phyloP scores from a whole-genome alignment of 495 filamentous ascomycete genomes.

The Zalerion maritima region DNA sequence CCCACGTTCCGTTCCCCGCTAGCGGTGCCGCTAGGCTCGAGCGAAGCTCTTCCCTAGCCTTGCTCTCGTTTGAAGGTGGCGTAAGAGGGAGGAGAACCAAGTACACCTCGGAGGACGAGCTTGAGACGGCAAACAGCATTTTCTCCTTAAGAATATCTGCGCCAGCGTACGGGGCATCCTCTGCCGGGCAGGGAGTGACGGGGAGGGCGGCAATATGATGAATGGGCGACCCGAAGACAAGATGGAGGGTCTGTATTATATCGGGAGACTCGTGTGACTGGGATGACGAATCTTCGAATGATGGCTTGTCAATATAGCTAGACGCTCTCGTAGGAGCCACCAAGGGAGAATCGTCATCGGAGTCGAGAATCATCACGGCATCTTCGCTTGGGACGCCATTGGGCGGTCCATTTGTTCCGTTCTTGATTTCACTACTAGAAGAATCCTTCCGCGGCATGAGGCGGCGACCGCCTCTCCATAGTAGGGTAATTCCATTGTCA shows the following conservation, averaged over 20 bases:
- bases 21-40: constrained; percentile 25
- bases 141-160: constrained; percentile 45
- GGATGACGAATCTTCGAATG: constrained; percentile 27
- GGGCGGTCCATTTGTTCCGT: constrained; percentile 18
- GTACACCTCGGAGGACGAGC: constrained; percentile 51
- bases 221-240: constrained; percentile 48
- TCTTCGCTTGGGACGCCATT: constrained; percentile 33
- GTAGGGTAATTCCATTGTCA: constrained; percentile 56
- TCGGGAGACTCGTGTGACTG: constrained; percentile 32
- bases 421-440: constrained; percentile 14
- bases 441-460: constrained; percentile 34
- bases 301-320: constrained; percentile 28
- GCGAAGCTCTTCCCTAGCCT: constrained; percentile 31
- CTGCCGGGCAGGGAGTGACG: constrained; percentile 25
- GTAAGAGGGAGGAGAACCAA: constrained; percentile 58
- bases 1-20: constrained; percentile 42
- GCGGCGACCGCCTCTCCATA: constrained; percentile 67
- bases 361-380: constrained; percentile 63
- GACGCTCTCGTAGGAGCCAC: constrained; percentile 12
- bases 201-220: constrained; percentile 45
- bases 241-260: constrained; percentile 52
- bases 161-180: constrained; percentile 38
- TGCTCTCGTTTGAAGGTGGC: constrained; percentile 52
- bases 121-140: constrained; percentile 57
- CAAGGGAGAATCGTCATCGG: constrained; percentile 51